phyloP scores from a whole-genome alignment of 2,329 filamentous ascomycete genomes.

The Trichoderma gracile region DNA sequence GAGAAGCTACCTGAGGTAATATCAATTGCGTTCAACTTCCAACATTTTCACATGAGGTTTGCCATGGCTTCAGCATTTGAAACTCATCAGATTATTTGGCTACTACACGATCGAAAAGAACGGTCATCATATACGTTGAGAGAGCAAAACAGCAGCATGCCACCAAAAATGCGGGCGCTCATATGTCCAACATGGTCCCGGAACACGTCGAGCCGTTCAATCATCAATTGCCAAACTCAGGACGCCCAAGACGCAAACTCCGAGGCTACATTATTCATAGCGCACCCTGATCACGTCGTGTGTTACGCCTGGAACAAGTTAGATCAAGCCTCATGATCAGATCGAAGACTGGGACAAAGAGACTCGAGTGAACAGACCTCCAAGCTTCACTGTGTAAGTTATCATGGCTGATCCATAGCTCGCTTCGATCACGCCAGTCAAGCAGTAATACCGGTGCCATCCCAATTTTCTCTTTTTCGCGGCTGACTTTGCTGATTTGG shows the following conservation, averaged over 20 bases:
- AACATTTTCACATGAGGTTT: too few species aligned
- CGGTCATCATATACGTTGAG: too few species aligned
- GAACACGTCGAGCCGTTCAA: neutral
- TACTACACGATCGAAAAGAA: too few species aligned
- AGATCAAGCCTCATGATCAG: neutral
- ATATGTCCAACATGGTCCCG: too few species aligned
- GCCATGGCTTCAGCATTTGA: neutral
- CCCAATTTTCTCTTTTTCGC: slow-evolving; percentile 40
- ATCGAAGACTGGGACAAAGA: neutral
- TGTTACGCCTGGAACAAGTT: slow-evolving; percentile 36
- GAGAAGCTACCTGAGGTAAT: too few species aligned
- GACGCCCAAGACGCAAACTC: neutral
- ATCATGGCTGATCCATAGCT: slow-evolving; percentile 44
- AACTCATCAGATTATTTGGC: too few species aligned
- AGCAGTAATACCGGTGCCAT: slow-evolving; percentile 41
- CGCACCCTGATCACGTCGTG: slow-evolving; percentile 42
- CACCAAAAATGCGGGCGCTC: too few species aligned
- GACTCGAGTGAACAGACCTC: slow-evolving; percentile 34
- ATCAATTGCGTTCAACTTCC: too few species aligned
- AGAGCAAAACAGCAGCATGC: too few species aligned
- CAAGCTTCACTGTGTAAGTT: slow-evolving; percentile 42
- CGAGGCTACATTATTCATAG: slow-evolving; percentile 35
- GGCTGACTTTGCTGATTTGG: slow-evolving; percentile 35
- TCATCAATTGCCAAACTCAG: neutral
- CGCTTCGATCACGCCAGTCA: slow-evolving; percentile 42